Percentiles rank a stretch among this genome's conserved stretches.
Conservation (phyloP, 2,329 filamentous ascomycete species). For the Trichophaea hybrida region DNA sequence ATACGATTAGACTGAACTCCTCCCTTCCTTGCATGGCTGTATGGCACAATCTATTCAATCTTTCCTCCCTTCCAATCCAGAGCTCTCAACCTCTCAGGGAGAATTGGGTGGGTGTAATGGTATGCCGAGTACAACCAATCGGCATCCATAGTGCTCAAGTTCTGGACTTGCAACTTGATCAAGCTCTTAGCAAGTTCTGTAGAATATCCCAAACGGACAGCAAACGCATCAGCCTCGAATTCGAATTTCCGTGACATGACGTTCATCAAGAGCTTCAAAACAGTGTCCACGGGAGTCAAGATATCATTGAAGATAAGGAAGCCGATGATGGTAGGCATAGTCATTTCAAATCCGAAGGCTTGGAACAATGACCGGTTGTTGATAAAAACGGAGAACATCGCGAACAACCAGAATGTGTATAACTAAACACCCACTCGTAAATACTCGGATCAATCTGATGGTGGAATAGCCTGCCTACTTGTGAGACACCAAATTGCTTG, state of each 20-base stretch:
- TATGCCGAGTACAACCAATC: conserved; percentile 98
- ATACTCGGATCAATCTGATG: background rate
- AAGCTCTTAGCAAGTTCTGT: conserved; percentile 71
- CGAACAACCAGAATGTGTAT: conserved; percentile 93
- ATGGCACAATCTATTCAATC: conserved; percentile 30
- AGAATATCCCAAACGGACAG: conserved; percentile 67
- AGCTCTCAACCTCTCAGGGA: conserved; percentile 82
- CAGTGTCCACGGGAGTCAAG: conserved; percentile 82
- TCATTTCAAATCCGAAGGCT: conserved; percentile 72
- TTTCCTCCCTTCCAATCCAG: conserved; percentile 67
- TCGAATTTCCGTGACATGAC: conserved; percentile 87
- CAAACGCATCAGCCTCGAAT: conserved; percentile 90
- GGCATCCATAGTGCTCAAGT: conserved; percentile 95
- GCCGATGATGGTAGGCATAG: conserved; percentile 86
- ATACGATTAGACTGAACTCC: background rate
- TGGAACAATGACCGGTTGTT: conserved; percentile 84
- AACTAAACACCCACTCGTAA: conserved; percentile 39
- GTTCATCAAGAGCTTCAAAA: conserved; percentile 93
- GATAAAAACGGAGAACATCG: conserved; percentile 92
- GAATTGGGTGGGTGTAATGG: conserved; percentile 94
- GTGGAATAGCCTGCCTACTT: conserved; percentile 40
- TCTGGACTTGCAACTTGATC: conserved; percentile 96
- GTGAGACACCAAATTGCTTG: conserved; percentile 71
- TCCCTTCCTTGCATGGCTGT: background rate
- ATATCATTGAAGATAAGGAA: conserved; percentile 97